A percentile compares a stretch with the other conserved stretches of the same genome.
These are phyloP conservation scores for Daldinia concentrica DNA, from an alignment of 495 filamentous ascomycete species.

Conservation along the genomic window DNA sequence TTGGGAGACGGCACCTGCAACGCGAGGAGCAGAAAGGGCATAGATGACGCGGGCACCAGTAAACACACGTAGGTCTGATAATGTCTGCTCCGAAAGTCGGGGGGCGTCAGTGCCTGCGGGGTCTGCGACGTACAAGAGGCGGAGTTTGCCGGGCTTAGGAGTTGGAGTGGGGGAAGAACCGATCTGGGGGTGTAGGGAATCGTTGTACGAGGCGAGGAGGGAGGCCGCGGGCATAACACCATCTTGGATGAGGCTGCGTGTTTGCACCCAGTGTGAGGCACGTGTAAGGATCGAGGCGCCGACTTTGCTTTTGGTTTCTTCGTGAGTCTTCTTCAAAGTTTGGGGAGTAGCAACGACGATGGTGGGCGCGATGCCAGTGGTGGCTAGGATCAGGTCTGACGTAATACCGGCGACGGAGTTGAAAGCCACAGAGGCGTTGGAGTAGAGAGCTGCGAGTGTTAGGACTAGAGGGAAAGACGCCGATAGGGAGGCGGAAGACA, in stretches of 20 bases:
- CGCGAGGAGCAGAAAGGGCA: constrained; percentile 79
- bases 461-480: constrained; percentile 80
- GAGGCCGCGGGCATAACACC: constrained; percentile 78
- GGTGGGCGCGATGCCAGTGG: constrained; percentile 78
- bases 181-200: constrained; percentile 64
- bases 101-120: constrained; percentile 61
- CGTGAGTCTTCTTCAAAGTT: constrained; percentile 73
- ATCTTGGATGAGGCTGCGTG: constrained; percentile 68
- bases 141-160: constrained; percentile 72
- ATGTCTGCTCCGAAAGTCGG: constrained; percentile 67
- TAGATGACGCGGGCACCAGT: constrained; percentile 85
- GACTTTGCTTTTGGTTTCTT: constrained; percentile 57
- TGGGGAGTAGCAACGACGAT: constrained; percentile 81
- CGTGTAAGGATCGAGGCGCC: constrained; percentile 58
- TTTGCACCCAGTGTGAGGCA: constrained; percentile 70
- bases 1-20: constrained; percentile 86
- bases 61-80: constrained; percentile 82
- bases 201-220: constrained; percentile 69
- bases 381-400: constrained; percentile 75
- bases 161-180: constrained; percentile 58
- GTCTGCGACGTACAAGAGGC: constrained; percentile 75
- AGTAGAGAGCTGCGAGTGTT: constrained; percentile 83
- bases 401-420: constrained; percentile 81
- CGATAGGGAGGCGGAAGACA: constrained; percentile 86
- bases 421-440: constrained; percentile 84